phyloP scores from a whole-genome alignment of 2,329 filamentous ascomycete species.

The Penicillium freii region DNA sequence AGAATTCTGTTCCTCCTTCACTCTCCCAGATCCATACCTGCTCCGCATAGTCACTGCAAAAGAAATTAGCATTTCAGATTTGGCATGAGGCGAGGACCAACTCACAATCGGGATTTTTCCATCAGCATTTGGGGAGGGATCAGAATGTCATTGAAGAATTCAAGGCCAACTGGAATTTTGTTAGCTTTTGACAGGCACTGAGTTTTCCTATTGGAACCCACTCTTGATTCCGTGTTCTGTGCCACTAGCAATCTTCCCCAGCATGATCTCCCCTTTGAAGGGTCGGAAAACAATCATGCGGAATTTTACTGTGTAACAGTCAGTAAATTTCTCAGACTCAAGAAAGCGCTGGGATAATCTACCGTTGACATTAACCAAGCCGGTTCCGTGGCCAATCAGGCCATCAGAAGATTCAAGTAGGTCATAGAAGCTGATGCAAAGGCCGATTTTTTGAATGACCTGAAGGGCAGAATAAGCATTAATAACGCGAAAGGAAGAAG shows the following conservation, averaged over 20 bases:
- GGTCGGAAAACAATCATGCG: conserved; percentile 90
- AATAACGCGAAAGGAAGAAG: not conserved
- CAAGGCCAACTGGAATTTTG: conserved; percentile 64
- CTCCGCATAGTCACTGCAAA: conserved; percentile 66
- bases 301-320: conserved; percentile 69
- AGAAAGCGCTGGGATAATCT: conserved; percentile 13
- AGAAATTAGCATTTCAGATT: conserved; percentile 20
- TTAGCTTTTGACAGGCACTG: conserved; percentile 10
- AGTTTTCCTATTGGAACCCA: conserved; percentile 39
- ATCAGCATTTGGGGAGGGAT: conserved; percentile 73
- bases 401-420: conserved; percentile 87
- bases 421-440: conserved; percentile 93
- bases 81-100: conserved; percentile 10
- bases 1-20: conserved; percentile 69
- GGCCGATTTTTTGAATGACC: conserved; percentile 88
- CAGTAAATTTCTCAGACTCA: not conserved
- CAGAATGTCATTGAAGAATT: conserved; percentile 93
- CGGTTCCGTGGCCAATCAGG: conserved; percentile 86
- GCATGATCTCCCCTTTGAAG: conserved; percentile 89
- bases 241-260: conserved; percentile 76
- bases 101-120: conserved; percentile 73
- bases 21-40: conserved; percentile 82
- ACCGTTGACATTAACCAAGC: conserved; percentile 93
- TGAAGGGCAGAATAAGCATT: conserved; percentile 32
- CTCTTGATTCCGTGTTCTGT: conserved; percentile 70